Base-by-base conservation (phyloP, 345 rosid genomes). In the Firmiana major region DNA sequence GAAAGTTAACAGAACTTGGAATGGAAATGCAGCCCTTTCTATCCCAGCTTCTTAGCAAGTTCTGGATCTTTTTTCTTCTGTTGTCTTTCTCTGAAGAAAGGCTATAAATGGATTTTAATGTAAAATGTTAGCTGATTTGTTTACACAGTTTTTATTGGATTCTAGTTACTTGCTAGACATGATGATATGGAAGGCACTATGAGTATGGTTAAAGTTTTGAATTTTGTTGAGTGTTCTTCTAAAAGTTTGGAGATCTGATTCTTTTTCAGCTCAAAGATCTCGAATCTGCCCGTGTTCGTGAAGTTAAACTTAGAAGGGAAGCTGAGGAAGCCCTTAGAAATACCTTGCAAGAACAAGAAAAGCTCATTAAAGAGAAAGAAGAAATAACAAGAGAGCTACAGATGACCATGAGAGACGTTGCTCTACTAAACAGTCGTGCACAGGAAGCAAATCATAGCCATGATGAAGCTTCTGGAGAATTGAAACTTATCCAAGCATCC, bases 381-480 rank as follows among this genome's bases (percentile, higher is more conserved):
- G 81, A 84, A 74, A 13, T 83, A 49, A 74, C 46, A 59, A 81
- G 82, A 78, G 88, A 87, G 81, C 78, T 89, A 38, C 84, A 88
- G 71, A 86, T 75, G 83, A 87, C 91, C 69, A 84, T 85, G 87
- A 84, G 85, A 81, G 84, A 77, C 59, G 82, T 90, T 71, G 86
- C 91, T 73, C 78, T 92, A 65, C 83, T 90, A 63, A 90, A 92
- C 79, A 85, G 79, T 38, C 88, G 83, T 62, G 84, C 81, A 59
- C 85, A 83, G 71, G 86, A 90, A 81, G 88, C 88, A 81, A 87
- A 80, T 53, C 84, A 62, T 62, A 81, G 84, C 80, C 53, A 48
- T 74, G 86, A 83, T 65, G 91, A 90, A 86, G 89, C 84, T 72
- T 65, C 83, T 48, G 84, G 81, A 81, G 90, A 92, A 75, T 80